Evolutionary conservation across 2,329 filamentous ascomycete genomes (phyloP).

Genomic region (Hypoxylon sp.): DNA sequence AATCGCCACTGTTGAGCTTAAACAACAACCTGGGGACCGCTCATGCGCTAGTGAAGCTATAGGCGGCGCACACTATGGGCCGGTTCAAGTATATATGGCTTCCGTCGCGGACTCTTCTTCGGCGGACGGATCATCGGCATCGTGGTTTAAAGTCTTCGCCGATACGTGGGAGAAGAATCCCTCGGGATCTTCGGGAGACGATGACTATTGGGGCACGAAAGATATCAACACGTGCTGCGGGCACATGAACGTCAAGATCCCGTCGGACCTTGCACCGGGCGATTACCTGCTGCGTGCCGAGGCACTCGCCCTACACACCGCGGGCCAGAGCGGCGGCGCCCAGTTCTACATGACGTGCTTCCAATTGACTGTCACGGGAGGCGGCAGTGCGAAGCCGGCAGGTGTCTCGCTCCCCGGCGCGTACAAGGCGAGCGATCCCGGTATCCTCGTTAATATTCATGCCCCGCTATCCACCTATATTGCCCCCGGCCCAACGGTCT

Average conservation of each 20-base stretch:
- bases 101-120: conserved; percentile 58
- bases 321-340: conserved; percentile 48
- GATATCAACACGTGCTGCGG: conserved; percentile 61
- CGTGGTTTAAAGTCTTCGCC: conserved; percentile 63
- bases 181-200: conserved; percentile 56
- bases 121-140: conserved; percentile 53
- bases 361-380: conserved; percentile 53
- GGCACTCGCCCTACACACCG: conserved; percentile 62
- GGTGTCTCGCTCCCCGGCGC: conserved; percentile 55
- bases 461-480: conserved; percentile 50
- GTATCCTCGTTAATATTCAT: conserved; percentile 56
- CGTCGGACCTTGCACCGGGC: conserved; percentile 59
- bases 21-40: conserved; percentile 59
- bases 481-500: conserved; percentile 52
- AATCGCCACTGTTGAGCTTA: conserved; percentile 71
- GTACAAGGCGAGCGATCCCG: conserved; percentile 50
- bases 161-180: conserved; percentile 60
- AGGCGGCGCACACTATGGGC: conserved; percentile 62
- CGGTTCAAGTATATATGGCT: conserved; percentile 60
- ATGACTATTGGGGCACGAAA: conserved; percentile 64
- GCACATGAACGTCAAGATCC: conserved; percentile 58
- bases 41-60: conserved; percentile 60
- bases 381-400: conserved; percentile 47
- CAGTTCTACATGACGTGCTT: conserved; percentile 56
- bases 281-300: conserved; percentile 63